Base-by-base conservation (phyloP, 2,329 filamentous ascomycete species). In the Talaromyces amestolkiae region DNA sequence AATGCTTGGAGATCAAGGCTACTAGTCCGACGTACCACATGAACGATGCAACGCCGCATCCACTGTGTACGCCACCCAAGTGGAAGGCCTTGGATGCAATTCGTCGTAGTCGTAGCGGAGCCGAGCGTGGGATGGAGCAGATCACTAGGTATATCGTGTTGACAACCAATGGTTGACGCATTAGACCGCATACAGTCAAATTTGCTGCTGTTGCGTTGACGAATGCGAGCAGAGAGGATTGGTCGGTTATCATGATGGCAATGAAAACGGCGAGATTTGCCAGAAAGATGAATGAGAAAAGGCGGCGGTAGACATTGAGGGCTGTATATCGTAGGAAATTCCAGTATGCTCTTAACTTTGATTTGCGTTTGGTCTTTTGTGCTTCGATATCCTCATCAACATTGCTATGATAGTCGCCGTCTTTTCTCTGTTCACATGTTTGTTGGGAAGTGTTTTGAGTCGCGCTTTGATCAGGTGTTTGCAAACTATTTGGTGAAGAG, bases 21-120 rank as follows among this genome's bases (percentile, higher is more conserved):
- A 78, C 71, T 35, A 78, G 77, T 43, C 75, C 77, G 27, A 74
- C 43, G 63, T 78, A 83, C 84, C 84, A 86, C 47, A 83, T 67
- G 3, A 81, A 76, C 0, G 82, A 77, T 13, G 82, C 80, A 37
- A 84, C 74, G 33, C 78, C 83, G 67, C 81, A 83, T 7, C 83
- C 83, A 63, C 80, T 83, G 68, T 86, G 84, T 2, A 85, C 74
- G 24, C 84, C 84, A n/a, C 84, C 84, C 63, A 84, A 80, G 66
- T 85, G 82, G 70, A 84, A 85, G 6, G 84, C 77, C 64, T 84
- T 84, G 10, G 82, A 82, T 11, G 77, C 77, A 45, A 81, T 72
- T 10, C 79, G 75, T 35, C 84, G 81, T 59, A 83, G 69, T 43
- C 78, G 71, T 37, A 84, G 73, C 1, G 83, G 83, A 27, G 79